A percentile compares a stretch with the other conserved stretches of the same genome.
Evolutionary conservation across 2,329 filamentous ascomycete genomes (phyloP).

Genomic region (Colletotrichum spinosum): DNA sequence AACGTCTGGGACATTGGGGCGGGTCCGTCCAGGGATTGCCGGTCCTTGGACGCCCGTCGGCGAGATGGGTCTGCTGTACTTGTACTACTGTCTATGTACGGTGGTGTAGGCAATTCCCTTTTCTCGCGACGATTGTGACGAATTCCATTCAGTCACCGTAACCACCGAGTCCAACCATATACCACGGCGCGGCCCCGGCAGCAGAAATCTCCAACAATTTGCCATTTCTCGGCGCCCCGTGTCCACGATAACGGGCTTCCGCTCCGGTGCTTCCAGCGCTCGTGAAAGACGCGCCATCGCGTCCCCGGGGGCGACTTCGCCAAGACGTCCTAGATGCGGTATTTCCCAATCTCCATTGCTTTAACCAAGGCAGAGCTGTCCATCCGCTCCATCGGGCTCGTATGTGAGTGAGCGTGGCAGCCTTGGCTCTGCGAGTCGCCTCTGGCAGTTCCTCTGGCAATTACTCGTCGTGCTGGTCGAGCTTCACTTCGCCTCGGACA

Average conservation of each 20-base stretch:
- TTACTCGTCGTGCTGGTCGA: too few species aligned
- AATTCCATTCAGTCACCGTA: conserved; percentile 28
- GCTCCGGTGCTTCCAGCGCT: conserved; percentile 18
- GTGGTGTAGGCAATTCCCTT: neutral
- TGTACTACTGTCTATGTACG: neutral
- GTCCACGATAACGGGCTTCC: conserved; percentile 19
- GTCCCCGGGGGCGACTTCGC: conserved; percentile 18
- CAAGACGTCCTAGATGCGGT: conserved; percentile 30
- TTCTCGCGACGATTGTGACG: conserved; percentile 8
- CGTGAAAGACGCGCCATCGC: conserved; percentile 16
- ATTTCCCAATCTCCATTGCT: conserved; percentile 13
- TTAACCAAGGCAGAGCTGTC: neutral
- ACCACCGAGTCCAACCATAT: conserved; percentile 14
- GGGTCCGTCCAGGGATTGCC: conserved; percentile 24
- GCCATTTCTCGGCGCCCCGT: conserved; percentile 1
- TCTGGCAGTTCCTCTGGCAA: neutral
- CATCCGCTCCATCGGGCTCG: conserved; percentile 2
- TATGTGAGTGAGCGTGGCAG: neutral
- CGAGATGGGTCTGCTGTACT: neutral
- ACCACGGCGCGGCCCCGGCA: neutral
- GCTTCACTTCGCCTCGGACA: too few species aligned
- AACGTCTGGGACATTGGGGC: conserved; percentile 3
- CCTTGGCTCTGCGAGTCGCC: neutral
- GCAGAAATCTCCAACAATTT: neutral
- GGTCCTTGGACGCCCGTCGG: neutral